Conservation (phyloP, 1,139 yeast genomes). For the Hyphopichia pseudoburtonii region DNA sequence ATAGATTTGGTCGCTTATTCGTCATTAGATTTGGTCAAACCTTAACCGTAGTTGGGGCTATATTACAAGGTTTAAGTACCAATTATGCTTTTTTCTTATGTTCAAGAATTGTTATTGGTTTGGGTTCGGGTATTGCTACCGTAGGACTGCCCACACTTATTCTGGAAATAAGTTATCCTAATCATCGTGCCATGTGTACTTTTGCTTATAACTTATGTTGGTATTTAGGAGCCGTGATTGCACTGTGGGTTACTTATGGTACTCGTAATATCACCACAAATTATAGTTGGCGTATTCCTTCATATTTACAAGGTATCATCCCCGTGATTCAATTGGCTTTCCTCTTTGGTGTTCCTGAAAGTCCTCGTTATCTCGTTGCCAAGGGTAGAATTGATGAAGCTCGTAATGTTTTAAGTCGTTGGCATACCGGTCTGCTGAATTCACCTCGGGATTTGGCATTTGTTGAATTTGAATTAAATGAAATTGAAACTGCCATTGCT, state of each 20-base stretch:
- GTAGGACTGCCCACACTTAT: slow-evolving; percentile 42
- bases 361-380: slow-evolving; percentile 44
- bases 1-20: slow-evolving; percentile 34
- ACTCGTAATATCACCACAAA: slow-evolving; percentile 30
- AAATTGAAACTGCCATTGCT: slow-evolving; percentile 41
- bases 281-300: slow-evolving; percentile 47
- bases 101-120: slow-evolving; percentile 40
- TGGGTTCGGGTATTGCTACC: slow-evolving; percentile 37
- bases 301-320: slow-evolving; percentile 42
- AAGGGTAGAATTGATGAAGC: slow-evolving; percentile 38
- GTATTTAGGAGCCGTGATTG: slow-evolving; percentile 54
- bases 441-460: slow-evolving; percentile 30
- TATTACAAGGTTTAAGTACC: slow-evolving; percentile 42
- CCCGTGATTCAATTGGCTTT: slow-evolving; percentile 25
- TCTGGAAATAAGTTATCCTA: slow-evolving; percentile 46
- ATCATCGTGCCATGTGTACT: slow-evolving; percentile 47
- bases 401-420: slow-evolving; percentile 38
- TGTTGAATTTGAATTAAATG: slow-evolving; percentile 46
- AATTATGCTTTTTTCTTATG: slow-evolving; percentile 39
- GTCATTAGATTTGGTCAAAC: slow-evolving; percentile 27
- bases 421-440: slow-evolving; percentile 38
- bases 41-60: slow-evolving; percentile 34
- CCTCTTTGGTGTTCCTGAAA: slow-evolving; percentile 43
- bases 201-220: slow-evolving; percentile 49
- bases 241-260: slow-evolving; percentile 56